Evolutionary conservation across 352 stramenopile species (phyloP).

Genomic region (Pythium sp.): DNA sequence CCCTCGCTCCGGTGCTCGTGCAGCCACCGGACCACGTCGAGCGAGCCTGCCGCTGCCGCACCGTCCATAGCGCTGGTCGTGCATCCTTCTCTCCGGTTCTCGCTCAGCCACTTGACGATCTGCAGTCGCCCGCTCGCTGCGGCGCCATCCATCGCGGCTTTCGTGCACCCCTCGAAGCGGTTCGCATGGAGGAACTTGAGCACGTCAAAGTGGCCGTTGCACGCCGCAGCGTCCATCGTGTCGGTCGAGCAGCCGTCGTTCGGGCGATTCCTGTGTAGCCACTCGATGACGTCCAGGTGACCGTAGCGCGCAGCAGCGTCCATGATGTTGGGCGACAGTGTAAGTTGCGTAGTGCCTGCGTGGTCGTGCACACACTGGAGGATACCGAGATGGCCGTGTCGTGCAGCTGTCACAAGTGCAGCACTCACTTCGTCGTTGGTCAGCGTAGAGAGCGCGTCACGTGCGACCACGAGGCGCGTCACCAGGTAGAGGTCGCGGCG

Average conservation of each 20-base stretch:
- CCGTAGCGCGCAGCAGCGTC: conserved; percentile 9
- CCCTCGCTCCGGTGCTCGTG: conserved; percentile 17
- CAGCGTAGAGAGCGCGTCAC: neutral
- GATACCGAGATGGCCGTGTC: neutral
- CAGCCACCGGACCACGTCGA: conserved; percentile 15
- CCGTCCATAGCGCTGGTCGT: conserved; percentile 12
- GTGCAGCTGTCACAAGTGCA: conserved; percentile 1
- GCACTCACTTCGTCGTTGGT: conserved; percentile 4
- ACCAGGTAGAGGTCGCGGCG: conserved; percentile 3
- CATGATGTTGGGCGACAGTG: conserved; percentile 1
- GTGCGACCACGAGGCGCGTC: conserved; percentile 8
- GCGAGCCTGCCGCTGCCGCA: neutral
- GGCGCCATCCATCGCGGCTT: conserved; percentile 12
- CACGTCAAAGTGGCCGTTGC: conserved; percentile 1
- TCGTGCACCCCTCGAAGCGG: conserved; percentile 11
- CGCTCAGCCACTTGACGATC: conserved; percentile 17
- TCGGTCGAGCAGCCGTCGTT: conserved; percentile 6
- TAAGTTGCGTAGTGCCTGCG: neutral
- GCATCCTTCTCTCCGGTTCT: conserved; percentile 6
- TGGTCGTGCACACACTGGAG: conserved; percentile 10
- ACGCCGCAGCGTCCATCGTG: conserved; percentile 9
- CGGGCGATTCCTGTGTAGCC: conserved; percentile 3
- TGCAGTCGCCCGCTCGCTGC: conserved; percentile 1
- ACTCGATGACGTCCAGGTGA: conserved; percentile 8
- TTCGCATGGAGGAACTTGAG: conserved; percentile 13